These are phyloP conservation scores for Eruca vesicaria DNA, from an alignment of 441 rosid genomes.

Conservation along the genomic window DNA sequence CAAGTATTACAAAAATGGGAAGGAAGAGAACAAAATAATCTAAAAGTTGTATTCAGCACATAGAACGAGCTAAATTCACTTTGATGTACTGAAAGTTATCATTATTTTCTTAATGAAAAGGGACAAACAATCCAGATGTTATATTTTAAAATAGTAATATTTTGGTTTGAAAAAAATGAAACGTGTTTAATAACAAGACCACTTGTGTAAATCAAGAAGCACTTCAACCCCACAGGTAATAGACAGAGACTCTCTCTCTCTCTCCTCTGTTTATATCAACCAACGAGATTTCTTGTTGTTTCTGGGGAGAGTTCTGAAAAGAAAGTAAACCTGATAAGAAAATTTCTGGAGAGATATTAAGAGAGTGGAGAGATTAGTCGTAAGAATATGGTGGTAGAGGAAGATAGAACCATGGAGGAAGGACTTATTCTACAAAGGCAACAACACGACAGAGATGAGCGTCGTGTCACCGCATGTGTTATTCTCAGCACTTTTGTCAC, in stretches of 20 bases:
- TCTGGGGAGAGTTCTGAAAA: background rate
- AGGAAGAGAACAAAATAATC: background rate
- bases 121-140: too few relatives aligned
- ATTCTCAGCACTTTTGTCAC: slow-evolving; percentile 35
- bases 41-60: background rate
- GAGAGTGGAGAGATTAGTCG: background rate
- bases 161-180: too few relatives aligned
- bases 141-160: too few relatives aligned
- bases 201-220: too few relatives aligned
- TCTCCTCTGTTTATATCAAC: background rate
- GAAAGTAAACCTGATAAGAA: background rate
- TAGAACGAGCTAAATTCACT: background rate
- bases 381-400: slow-evolving; percentile 16
- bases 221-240: too few relatives aligned
- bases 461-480: slow-evolving; percentile 27
- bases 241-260: background rate
- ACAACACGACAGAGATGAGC: slow-evolving; percentile 21
- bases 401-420: slow-evolving; percentile 24
- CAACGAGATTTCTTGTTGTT: background rate
- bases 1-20: background rate
- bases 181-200: too few relatives aligned
- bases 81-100: background rate
- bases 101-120: background rate
- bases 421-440: slow-evolving; percentile 12
- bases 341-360: background rate